Base-by-base conservation (phyloP, 768 basidiomycete genomes). In the Pisolithus albus region DNA sequence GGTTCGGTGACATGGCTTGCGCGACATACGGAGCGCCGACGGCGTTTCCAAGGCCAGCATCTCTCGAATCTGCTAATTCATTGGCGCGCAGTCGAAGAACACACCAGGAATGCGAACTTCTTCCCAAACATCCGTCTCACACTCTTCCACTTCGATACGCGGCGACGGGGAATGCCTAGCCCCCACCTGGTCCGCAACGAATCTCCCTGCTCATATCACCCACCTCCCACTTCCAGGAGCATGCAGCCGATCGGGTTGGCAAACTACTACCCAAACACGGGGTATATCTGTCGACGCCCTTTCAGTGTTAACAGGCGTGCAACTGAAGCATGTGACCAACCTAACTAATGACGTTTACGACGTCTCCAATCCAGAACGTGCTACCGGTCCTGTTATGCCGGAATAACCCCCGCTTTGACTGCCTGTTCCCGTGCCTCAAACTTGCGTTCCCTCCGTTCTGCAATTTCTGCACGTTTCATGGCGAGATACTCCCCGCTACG, bases 381-480 rank as follows among this genome's bases (percentile, higher is more conserved):
- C 30, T 18, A 26, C 26, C 11, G 42, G 15, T 26, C 18, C 32
- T 5, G 15, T 64, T 50, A 68, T 36, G 56, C 53, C 48, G 59
- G 61, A 45, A 73, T 73, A 18, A 66, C 61, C 18, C 61, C 63
- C 18, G 59, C 71, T 26, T 70, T 23, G 6, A 37, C 55, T 4
- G 43, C 53, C 28, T 56, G 56, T 21, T 54, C 57, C 36, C 51
- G 58, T 30, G 48, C 50, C 19, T 24, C 32, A 57, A 51, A 63
- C 61, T 54, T 68, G 61, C 58, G 70, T 69, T 64, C 83, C 37
- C 52, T 73, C 49, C 77, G 76, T 56, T 76, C 76, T 24, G 70
- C 62, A 40, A 90, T 77, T 61, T 84, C 75, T 19, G 68, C 74
- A 46, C 81, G 79, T 68, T 84, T 88, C 67, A 79, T 72, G 28